phyloP scores from a whole-genome alignment of 2,329 filamentous ascomycete species.

The Remersonia thermophila region DNA sequence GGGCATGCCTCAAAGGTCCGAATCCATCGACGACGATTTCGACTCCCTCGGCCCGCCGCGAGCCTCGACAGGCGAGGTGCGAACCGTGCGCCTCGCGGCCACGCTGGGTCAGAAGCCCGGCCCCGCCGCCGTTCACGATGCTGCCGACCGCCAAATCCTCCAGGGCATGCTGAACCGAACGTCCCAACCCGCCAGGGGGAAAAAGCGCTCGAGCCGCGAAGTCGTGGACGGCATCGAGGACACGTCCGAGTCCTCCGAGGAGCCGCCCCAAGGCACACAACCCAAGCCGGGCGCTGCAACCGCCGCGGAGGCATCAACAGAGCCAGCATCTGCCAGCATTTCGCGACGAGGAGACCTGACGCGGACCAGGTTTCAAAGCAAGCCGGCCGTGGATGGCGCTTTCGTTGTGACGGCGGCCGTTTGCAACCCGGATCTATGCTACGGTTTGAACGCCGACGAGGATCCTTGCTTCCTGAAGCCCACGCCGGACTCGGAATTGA shows the following conservation, averaged over 20 bases:
- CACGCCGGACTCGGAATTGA: slow-evolving; percentile 1
- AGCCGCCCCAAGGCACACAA: not conserved
- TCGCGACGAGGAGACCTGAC: slow-evolving; percentile 8
- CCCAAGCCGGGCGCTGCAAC: not conserved
- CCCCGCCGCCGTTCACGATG: slow-evolving; percentile 3
- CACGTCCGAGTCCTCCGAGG: slow-evolving; percentile 5
- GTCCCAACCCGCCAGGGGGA: not conserved
- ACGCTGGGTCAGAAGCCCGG: not conserved
- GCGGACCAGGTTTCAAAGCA: slow-evolving; percentile 3
- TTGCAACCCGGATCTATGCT: slow-evolving; percentile 8
- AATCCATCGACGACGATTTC: slow-evolving; percentile 5
- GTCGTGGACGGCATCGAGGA: slow-evolving; percentile 1
- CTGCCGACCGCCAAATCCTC: slow-evolving; percentile 9
- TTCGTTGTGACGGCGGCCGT: slow-evolving; percentile 6
- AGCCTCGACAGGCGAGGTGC: not conserved
- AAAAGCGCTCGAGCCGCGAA: slow-evolving; percentile 7
- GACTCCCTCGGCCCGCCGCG: slow-evolving; percentile 6
- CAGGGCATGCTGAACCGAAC: not conserved
- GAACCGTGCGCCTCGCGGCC: slow-evolving; percentile 4
- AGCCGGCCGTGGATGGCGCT: not conserved
- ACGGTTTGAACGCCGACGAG: not conserved
- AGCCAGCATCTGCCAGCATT: slow-evolving; percentile 1
- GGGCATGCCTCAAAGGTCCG: not conserved
- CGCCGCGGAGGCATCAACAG: not conserved
- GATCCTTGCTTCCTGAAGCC: slow-evolving; percentile 3